A percentile compares a stretch with the other conserved stretches of the same genome.
phyloP scores from a whole-genome alignment of 2,329 filamentous ascomycete genomes.

The Paecilomyces sp. region DNA sequence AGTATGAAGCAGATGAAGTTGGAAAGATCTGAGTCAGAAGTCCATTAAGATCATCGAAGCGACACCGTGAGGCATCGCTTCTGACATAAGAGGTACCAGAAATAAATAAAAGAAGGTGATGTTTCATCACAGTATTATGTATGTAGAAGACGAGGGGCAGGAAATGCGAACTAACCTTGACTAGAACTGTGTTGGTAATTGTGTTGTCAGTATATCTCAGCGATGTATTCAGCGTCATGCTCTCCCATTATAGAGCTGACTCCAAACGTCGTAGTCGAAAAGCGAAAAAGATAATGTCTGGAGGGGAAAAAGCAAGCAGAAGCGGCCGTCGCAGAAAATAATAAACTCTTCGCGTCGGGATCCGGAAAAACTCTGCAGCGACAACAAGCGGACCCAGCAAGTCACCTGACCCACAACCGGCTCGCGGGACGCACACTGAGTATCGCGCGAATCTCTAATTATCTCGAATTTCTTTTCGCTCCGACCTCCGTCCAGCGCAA shows the following conservation, averaged over 20 bases:
- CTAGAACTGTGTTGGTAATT: not conserved
- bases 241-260: not conserved
- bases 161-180: conserved; percentile 15
- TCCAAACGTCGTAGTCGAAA: not conserved
- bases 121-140: conserved; percentile 61
- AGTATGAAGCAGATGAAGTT: conserved; percentile 8
- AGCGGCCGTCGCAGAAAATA: not conserved
- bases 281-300: conserved; percentile 1
- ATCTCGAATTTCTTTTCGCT: not conserved
- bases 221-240: not conserved
- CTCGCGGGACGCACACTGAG: not conserved
- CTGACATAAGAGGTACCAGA: conserved; percentile 99
- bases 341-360: not conserved
- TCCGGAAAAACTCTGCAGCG: conserved; percentile 2
- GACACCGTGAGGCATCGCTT: conserved; percentile 37
- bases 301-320: not conserved
- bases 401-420: conserved; percentile 11
- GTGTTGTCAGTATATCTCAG: not conserved
- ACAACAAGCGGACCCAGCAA: not conserved
- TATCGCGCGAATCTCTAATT: not conserved
- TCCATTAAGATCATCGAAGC: conserved; percentile 74
- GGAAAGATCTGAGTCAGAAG: conserved; percentile 57
- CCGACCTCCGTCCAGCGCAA: not conserved
- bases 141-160: conserved; percentile 6
- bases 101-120: conserved; percentile 51